Evolutionary conservation across 805 yeast genomes (phyloP).

Genomic region (Saturnispora halmiae): DNA sequence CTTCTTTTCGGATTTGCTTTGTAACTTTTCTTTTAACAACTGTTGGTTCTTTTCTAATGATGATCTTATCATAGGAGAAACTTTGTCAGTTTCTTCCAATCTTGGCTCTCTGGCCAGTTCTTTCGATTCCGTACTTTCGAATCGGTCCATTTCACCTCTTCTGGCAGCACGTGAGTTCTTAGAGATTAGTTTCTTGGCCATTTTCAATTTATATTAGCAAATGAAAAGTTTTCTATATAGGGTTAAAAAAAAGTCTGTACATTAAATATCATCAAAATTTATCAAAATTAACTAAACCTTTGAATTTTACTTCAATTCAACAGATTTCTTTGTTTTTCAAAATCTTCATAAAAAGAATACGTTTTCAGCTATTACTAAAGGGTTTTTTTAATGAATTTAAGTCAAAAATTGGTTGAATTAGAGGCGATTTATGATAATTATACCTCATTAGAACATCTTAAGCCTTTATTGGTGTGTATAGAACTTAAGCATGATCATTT

Average conservation of each 20-base stretch:
- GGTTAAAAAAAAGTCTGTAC: background rate
- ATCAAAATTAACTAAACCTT: background rate
- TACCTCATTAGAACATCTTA: slow-evolving; percentile 6
- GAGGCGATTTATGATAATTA: slow-evolving; percentile 4
- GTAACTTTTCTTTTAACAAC: slow-evolving; percentile 47
- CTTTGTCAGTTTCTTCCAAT: slow-evolving; percentile 48
- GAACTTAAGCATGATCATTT: background rate
- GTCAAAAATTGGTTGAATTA: background rate
- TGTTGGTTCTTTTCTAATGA: slow-evolving; percentile 53
- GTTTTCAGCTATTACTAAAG: background rate
- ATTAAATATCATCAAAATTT: background rate
- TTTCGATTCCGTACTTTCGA: slow-evolving; percentile 31
- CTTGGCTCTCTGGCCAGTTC: slow-evolving; percentile 47
- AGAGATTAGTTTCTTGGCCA: slow-evolving; percentile 32
- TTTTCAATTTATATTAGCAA: background rate
- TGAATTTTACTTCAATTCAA: background rate
- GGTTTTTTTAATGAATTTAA: background rate
- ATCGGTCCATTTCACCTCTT: slow-evolving; percentile 43
- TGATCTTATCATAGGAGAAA: slow-evolving; percentile 57
- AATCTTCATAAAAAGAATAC: no score
- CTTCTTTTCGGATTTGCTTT: slow-evolving; percentile 26
- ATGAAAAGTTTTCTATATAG: background rate
- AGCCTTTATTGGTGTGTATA: slow-evolving; percentile 6
- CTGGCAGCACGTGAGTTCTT: slow-evolving; percentile 74
- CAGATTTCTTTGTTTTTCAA: background rate